Base-by-base conservation (phyloP, 768 basidiomycete genomes). In the Russula compacta region DNA sequence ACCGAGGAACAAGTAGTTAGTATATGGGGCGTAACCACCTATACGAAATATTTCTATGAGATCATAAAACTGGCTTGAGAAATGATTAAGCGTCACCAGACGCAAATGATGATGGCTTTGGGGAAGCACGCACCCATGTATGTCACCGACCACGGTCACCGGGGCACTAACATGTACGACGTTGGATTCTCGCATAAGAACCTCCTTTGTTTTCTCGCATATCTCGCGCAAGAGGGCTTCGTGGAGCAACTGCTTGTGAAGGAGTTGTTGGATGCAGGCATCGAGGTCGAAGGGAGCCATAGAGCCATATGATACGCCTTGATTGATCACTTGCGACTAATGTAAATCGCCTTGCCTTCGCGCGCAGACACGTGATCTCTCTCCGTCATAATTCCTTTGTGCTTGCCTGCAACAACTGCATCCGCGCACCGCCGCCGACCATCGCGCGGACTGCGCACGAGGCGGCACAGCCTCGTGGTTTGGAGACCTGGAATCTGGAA, bases 181-280 rank as follows among this genome's bases (percentile, higher is more conserved):
- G 70, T 99, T 99, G 61, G 90, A 93, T 77, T 99, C 97, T 64
- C 93, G 80, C 97, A 98, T 98, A 59, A 99, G 85, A 0, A 99
- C 92, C 72, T 99, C 97, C 72, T 98, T 99, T 15, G 95, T 97
- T 77, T 98, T 98, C 71, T 97, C 95, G 79, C 97, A 98, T 82
- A 99, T 98, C 79, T 99, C 95, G 53, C 94, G 87, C 47, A 99
- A 74, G 32, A 98, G 80, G 2, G 92, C 89, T 75, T 98, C 95
- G 68, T 95, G 95, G 5, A 99, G 79, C 14, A 99, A 84, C 66
- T 97, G 94, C 77, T 97, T 97, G 55, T 86, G 81, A 38, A 92
- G 82, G 58, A 95, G 79, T 69, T 94, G 90, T 69, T 88, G 78
- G 70, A 98, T 98, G 74, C 94, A 98, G 63, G 91, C 92, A 79